Evolutionary conservation across 768 basidiomycete genomes (phyloP).

Genomic region (Boletus huronensis): DNA sequence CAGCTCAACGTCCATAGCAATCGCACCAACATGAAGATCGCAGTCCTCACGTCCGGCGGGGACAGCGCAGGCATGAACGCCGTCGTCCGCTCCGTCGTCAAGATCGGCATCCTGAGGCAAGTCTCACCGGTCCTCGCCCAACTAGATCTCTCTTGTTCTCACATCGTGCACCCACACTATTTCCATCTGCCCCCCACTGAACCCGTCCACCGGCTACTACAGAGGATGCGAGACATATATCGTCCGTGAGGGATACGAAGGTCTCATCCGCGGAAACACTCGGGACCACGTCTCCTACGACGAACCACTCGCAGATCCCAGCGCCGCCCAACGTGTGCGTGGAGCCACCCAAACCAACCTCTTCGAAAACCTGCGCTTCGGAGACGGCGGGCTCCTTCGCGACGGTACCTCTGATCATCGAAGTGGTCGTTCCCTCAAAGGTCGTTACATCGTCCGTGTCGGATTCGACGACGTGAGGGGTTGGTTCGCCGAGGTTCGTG

Average conservation of each 20-base stretch:
- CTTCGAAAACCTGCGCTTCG: constrained; percentile 75
- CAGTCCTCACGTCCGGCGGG: constrained; percentile 92
- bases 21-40: constrained; percentile 67
- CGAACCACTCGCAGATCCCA: constrained; percentile 31
- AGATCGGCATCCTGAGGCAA: constrained; percentile 86
- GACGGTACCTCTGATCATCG: constrained; percentile 79
- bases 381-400: constrained; percentile 70
- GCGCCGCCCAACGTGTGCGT: constrained; percentile 13
- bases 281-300: constrained; percentile 29
- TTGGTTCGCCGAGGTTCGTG: constrained; percentile 82
- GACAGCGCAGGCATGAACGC: constrained; percentile 99
- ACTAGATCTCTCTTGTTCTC: background rate
- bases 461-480: constrained; percentile 98
- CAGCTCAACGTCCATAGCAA: background rate
- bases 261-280: constrained; percentile 85
- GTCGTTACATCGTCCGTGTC: constrained; percentile 89
- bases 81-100: constrained; percentile 89
- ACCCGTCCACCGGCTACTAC: background rate
- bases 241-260: constrained; percentile 98
- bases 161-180: background rate
- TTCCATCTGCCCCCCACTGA: background rate
- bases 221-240: constrained; percentile 94
- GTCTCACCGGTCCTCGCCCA: constrained; percentile 18
- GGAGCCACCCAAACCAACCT: constrained; percentile 37
- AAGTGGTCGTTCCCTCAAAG: constrained; percentile 73